These are phyloP conservation scores for Yamadazyma buinensis DNA, from an alignment of 1,139 yeast genomes.

Conservation along the genomic window DNA sequence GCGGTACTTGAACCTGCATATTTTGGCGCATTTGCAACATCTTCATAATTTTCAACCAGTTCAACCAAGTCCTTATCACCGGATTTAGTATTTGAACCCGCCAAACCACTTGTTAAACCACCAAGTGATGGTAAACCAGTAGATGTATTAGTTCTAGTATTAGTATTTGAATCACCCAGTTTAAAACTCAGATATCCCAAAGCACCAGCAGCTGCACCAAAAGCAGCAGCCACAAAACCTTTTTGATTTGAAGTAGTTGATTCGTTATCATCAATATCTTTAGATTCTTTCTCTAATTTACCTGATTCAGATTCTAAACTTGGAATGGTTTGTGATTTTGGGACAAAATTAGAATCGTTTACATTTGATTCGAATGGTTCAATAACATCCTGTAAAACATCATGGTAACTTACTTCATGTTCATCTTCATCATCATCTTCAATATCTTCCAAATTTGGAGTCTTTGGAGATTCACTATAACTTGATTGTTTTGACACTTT, in stretches of 20 bases:
- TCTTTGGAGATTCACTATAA: constrained; percentile 1
- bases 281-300: constrained; percentile 2
- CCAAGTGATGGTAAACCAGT: constrained; percentile 4
- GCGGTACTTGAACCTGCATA: constrained; percentile 1
- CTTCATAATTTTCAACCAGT: neutral
- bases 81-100: neutral
- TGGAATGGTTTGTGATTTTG: neutral
- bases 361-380: constrained; percentile 6
- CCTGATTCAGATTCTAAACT: constrained; percentile 4
- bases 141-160: neutral
- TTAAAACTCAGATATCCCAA: constrained; percentile 14
- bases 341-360: constrained; percentile 3
- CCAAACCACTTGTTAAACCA: constrained; percentile 4
- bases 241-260: neutral
- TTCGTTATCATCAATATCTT: neutral
- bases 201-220: constrained; percentile 24
- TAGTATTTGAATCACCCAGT: neutral
- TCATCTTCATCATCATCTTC: neutral
- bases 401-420: neutral
- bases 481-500: neutral
- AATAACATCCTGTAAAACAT: neutral
- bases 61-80: constrained; percentile 2
- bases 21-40: constrained; percentile 6
- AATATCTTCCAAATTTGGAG: constrained; percentile 4
- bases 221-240: constrained; percentile 16